Evolutionary conservation across 2,329 filamentous ascomycete genomes (phyloP), one percentile per base, ranked within the genome.

Genomic region (Trichoderma asperellum): DNA sequence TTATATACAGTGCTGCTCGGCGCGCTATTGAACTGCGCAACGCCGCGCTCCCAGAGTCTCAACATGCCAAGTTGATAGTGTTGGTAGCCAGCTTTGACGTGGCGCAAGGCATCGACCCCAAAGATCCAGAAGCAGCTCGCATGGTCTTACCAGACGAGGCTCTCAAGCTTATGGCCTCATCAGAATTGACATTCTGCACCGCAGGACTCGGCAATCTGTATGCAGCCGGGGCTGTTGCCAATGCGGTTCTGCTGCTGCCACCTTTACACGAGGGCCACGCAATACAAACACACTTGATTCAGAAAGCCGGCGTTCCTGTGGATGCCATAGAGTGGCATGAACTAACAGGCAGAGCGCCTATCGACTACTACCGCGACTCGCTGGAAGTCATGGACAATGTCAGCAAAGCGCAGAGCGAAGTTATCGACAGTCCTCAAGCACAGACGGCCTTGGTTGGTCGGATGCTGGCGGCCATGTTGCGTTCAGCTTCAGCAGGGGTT

Each of bases 131-230:
- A 29, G 65, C 47, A 21, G 65, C 43, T 37, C 56, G 65, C 56
- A 60, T 52, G 56, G 65, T 68, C 21, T 1, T 60, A 10, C 65
- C 65, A 3, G 43, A 68, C 7, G 57, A 68, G 7, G 65, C 65
- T 32, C 55, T 68, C 2, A 32, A 59, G 1, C 32, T 60, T 10
- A 68, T 68, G 65, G 21, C 65, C 1, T 60, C 57, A 1, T 11
- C 24, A 5, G 56, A 68, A 32, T 5, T 68, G 16, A 47, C 55
- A n/a, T 68, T 43, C 12, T 68, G 65, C 21, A 68, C 65, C 5
- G 55, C 65, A n/a, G 65, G 55, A 2, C 65, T 68, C 12, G 65
- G 65, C 29, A 68, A 68, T 7, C 18, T 68, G 8, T 68, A 68
- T 18, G 65, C 55, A 1, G 56, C 43, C 3, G 65, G 55, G 2